These are phyloP conservation scores for Leishmania martiniquensis DNA, from an alignment of 208 protist species.

Conservation along the genomic window DNA sequence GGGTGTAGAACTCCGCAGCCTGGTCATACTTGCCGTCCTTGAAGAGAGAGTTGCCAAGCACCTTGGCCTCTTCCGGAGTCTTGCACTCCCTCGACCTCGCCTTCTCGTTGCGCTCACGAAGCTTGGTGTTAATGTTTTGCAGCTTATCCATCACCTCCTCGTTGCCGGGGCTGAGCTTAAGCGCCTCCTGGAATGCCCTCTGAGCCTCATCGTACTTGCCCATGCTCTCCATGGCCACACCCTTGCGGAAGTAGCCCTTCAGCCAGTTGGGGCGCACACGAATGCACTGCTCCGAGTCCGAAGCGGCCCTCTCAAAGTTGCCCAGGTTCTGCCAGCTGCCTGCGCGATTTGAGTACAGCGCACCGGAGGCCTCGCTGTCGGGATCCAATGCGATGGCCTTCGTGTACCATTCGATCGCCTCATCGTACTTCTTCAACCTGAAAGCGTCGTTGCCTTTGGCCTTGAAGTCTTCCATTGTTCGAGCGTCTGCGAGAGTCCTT, in stretches of 20 bases:
- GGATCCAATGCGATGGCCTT: slow-evolving; percentile 88
- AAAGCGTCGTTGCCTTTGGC: slow-evolving; percentile 92
- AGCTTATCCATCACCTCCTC: slow-evolving; percentile 83
- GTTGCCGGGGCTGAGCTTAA: slow-evolving; percentile 78
- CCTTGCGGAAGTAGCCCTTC: slow-evolving; percentile 93
- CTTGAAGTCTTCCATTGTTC: slow-evolving; percentile 81
- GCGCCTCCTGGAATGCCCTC: slow-evolving; percentile 78
- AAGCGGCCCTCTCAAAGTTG: slow-evolving; percentile 76
- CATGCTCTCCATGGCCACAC: slow-evolving; percentile 73
- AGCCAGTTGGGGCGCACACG: slow-evolving; percentile 85
- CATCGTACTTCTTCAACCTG: slow-evolving; percentile 86
- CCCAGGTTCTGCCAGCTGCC: slow-evolving; percentile 80
- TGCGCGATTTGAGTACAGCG: slow-evolving; percentile 92
- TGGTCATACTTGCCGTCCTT: slow-evolving; percentile 88
- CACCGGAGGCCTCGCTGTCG: slow-evolving; percentile 67
- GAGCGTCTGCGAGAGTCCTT: not conserved
- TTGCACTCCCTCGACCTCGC: slow-evolving; percentile 69
- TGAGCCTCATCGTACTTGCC: slow-evolving; percentile 79
- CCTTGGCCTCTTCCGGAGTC: slow-evolving; percentile 86
- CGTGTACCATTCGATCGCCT: slow-evolving; percentile 92
- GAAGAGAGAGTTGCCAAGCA: slow-evolving; percentile 92
- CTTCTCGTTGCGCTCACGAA: slow-evolving; percentile 89
- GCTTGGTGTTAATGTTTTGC: slow-evolving; percentile 55
- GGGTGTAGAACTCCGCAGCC: slow-evolving; percentile 87
- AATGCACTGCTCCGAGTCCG: slow-evolving; percentile 89